Conservation (phyloP, 305 asterid genomes). For the Fraxinus albicans region DNA sequence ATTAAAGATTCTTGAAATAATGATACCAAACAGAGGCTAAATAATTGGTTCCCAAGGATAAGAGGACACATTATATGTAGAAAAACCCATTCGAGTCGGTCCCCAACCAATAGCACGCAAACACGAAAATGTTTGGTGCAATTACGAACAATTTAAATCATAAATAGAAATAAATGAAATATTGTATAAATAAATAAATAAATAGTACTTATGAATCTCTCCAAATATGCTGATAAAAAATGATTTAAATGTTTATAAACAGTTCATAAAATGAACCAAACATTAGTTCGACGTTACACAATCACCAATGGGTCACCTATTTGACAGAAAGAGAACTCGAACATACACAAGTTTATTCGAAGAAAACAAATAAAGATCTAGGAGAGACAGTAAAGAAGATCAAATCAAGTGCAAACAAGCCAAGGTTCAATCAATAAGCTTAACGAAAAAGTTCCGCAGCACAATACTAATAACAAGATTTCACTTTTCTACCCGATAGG, state of each 20-base stretch:
- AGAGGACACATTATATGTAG: not conserved
- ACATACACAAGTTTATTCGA: not conserved
- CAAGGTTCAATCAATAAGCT: constrained; percentile 4
- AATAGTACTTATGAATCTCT: not conserved
- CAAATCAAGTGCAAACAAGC: not conserved
- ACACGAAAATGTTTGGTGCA: not conserved
- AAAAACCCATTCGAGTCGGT: not conserved
- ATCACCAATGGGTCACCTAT: not conserved
- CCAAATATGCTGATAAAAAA: not conserved
- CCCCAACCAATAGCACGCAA: not conserved
- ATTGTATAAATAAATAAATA: no score
- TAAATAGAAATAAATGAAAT: not conserved
- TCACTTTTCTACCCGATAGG: not conserved
- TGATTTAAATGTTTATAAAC: no score
- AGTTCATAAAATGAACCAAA: not conserved
- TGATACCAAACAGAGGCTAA: no score
- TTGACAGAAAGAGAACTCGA: not conserved
- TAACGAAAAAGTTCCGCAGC: not conserved
- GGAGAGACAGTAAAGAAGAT: not conserved
- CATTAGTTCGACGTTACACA: not conserved
- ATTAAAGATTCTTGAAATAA: no score
- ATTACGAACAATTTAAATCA: no score
- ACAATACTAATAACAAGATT: not conserved
- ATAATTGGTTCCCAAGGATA: not conserved
- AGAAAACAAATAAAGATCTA: not conserved